These are phyloP conservation scores for Aspergillus avenaceus DNA, from an alignment of 495 filamentous ascomycete genomes.

Conservation along the genomic window DNA sequence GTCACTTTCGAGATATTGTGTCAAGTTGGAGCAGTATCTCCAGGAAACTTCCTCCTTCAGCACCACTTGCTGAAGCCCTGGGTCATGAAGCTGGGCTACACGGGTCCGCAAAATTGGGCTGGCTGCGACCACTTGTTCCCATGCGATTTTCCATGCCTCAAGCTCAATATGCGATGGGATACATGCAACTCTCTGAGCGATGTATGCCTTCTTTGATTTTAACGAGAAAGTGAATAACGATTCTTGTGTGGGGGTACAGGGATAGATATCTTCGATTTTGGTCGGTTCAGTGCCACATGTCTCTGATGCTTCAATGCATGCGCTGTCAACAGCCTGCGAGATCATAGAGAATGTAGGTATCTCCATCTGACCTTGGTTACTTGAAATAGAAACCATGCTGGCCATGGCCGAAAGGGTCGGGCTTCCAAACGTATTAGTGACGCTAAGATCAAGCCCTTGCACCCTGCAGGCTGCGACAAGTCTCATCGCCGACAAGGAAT, in stretches of 20 bases:
- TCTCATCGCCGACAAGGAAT: conserved; percentile 59
- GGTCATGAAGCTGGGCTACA: conserved; percentile 50
- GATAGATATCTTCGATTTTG: conserved; percentile 50
- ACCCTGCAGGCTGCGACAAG: conserved; percentile 34
- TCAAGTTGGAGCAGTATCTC: conserved; percentile 36
- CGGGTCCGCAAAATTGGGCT: conserved; percentile 56
- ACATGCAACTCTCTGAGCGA: conserved; percentile 47
- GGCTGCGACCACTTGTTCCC: conserved; percentile 39
- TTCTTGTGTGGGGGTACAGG: conserved; percentile 63
- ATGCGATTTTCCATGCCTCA: conserved; percentile 45
- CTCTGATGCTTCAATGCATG: conserved; percentile 23
- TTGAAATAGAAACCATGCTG: conserved; percentile 11
- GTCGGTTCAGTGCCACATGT: conserved; percentile 24
- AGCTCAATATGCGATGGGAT: conserved; percentile 33
- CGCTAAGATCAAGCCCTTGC: conserved; percentile 30
- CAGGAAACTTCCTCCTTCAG: conserved; percentile 43
- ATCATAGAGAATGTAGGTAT: conserved; percentile 32
- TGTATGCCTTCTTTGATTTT: conserved; percentile 53
- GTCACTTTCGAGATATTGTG: conserved; percentile 47
- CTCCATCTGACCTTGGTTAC: conserved; percentile 11
- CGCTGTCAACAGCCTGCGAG: conserved; percentile 24
- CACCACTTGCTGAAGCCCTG: conserved; percentile 57
- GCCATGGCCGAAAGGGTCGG: conserved; percentile 45
- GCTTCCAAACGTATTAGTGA: conserved; percentile 41
- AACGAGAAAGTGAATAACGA: conserved; percentile 57